These are phyloP conservation scores for Penicillium fuscoglaucum DNA, from an alignment of 2,329 filamentous ascomycete genomes.

Conservation along the genomic window DNA sequence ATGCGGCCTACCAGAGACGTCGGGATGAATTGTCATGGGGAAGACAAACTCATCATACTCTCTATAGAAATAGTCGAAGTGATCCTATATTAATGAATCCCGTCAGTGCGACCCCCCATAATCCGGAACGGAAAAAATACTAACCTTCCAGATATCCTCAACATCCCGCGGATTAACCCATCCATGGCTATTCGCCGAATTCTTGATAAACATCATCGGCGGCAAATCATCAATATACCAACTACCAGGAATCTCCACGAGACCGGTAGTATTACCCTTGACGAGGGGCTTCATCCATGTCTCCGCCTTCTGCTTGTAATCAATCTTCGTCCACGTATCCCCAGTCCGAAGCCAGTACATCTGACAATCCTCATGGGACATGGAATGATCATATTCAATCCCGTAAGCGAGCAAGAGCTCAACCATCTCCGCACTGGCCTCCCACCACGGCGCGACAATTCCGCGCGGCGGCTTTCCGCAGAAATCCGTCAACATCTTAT, in stretches of 20 bases:
- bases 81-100: slow-evolving; percentile 46
- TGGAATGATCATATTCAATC: slow-evolving; percentile 48
- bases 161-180: slow-evolving; percentile 59
- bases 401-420: slow-evolving; percentile 46
- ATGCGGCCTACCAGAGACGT: slow-evolving; percentile 71
- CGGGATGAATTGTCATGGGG: slow-evolving; percentile 74
- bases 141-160: slow-evolving; percentile 55
- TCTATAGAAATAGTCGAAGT: slow-evolving; percentile 68
- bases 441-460: slow-evolving; percentile 72
- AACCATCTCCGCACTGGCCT: slow-evolving; percentile 66
- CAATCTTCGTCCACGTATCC: slow-evolving; percentile 46
- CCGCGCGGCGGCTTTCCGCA: slow-evolving; percentile 71
- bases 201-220: slow-evolving; percentile 50
- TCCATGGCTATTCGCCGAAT: slow-evolving; percentile 53
- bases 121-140: too few relatives aligned
- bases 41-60: slow-evolving; percentile 77
- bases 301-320: slow-evolving; percentile 42
- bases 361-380: slow-evolving; percentile 48
- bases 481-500: slow-evolving; percentile 70
- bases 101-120: not conserved
- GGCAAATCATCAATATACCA: slow-evolving; percentile 49
- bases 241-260: slow-evolving; percentile 47
- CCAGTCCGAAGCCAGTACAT: slow-evolving; percentile 46
- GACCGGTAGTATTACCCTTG: slow-evolving; percentile 29
- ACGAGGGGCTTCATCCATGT: slow-evolving; percentile 51